A percentile compares a stretch with the other conserved stretches of the same genome.
Conservation (phyloP, 306 rosid species). For the Oxytropis ochrocephala region DNA sequence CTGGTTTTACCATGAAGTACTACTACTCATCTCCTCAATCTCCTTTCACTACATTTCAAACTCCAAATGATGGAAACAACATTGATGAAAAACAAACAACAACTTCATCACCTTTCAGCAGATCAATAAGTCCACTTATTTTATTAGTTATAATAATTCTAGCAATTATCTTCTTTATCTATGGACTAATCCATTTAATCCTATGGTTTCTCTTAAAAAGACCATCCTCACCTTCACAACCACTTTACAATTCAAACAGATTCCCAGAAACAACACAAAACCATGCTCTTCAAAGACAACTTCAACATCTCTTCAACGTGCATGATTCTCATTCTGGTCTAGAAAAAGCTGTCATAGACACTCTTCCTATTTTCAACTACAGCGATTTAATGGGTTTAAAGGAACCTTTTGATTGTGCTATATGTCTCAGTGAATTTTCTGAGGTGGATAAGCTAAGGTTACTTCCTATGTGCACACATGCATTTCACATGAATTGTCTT, state of each 20-base stretch:
- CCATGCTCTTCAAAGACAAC: conserved; percentile 66
- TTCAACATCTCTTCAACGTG: conserved; percentile 68
- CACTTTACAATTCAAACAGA: conserved; percentile 46
- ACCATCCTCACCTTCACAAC: conserved; percentile 41
- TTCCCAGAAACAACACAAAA: conserved; percentile 40
- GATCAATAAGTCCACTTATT: conserved; percentile 57
- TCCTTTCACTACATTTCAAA: conserved; percentile 20
- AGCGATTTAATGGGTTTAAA: conserved; percentile 51
- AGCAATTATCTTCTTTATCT: conserved; percentile 62
- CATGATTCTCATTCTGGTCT: conserved; percentile 82
- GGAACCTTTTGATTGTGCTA: conserved; percentile 84
- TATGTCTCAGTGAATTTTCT: conserved; percentile 67
- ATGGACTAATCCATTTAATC: conserved; percentile 57
- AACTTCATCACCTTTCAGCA: conserved; percentile 38
- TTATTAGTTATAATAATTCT: conserved; percentile 56
- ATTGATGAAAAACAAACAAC: conserved; percentile 29
- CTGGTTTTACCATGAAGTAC: conserved; percentile 26
- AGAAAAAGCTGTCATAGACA: conserved; percentile 60
- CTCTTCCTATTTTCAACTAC: conserved; percentile 66
- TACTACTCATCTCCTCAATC: conserved; percentile 32
- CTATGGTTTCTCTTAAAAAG: conserved; percentile 49
- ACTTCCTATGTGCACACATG: conserved; percentile 77
- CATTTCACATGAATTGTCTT: conserved; percentile 72
- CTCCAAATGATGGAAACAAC: background rate
- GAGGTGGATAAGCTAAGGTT: conserved; percentile 61